phyloP scores from a whole-genome alignment of 2,329 filamentous ascomycete genomes.

The Xylariaceae sp. region DNA sequence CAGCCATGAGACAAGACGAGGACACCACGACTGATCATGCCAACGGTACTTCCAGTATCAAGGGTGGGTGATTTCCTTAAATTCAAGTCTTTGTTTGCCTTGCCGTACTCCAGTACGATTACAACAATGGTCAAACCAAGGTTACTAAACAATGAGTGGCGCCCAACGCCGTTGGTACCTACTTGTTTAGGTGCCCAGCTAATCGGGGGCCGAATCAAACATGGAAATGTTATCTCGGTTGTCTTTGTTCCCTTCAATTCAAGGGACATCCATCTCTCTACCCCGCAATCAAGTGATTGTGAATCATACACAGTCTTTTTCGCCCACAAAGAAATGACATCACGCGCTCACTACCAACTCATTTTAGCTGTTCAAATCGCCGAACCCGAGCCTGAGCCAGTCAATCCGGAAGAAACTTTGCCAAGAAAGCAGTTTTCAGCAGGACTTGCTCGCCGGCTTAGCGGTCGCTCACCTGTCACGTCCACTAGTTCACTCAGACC shows the following conservation, averaged over 20 bases:
- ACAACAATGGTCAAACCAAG: background rate
- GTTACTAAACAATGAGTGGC: no score
- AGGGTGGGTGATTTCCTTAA: constrained; percentile 26
- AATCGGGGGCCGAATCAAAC: no score
- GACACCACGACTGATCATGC: constrained; percentile 26
- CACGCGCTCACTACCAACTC: no score
- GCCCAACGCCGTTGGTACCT: no score
- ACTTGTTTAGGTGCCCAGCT: no score
- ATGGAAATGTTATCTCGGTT: no score
- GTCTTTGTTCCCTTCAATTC: no score
- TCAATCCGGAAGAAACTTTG: constrained; percentile 33
- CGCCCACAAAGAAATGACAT: background rate
- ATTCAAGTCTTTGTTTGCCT: constrained; percentile 1
- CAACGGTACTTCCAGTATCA: constrained; percentile 18
- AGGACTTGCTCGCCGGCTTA: constrained; percentile 41
- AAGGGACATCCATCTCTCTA: no score
- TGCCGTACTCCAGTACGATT: constrained; percentile 3
- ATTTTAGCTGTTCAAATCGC: constrained; percentile 54
- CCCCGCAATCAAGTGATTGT: no score
- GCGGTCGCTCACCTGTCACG: constrained; percentile 37
- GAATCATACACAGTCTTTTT: no score
- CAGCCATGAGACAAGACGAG: constrained; percentile 31
- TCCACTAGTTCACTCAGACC: constrained; percentile 40
- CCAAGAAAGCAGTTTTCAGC: constrained; percentile 44
- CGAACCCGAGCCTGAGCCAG: constrained; percentile 41